Conservation (phyloP, 116 monocot genomes). For the Thalassia testudinum region DNA sequence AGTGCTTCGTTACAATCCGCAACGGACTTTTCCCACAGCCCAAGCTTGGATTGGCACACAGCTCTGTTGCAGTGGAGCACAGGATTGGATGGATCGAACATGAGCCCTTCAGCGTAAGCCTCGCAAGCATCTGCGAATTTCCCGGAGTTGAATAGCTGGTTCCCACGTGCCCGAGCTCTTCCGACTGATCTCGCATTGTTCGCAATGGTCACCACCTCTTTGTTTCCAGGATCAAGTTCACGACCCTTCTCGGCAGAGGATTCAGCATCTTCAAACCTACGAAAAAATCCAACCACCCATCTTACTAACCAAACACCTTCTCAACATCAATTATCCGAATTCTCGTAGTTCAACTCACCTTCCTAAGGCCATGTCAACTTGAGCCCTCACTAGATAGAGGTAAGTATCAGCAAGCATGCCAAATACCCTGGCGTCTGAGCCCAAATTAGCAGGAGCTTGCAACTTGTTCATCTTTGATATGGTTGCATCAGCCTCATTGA, state of each 20-base stretch:
- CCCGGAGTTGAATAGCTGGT: constrained; percentile 40
- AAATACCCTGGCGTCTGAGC: constrained; percentile 9
- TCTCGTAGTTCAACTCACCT: constrained; percentile 19
- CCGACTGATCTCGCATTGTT: constrained; percentile 20
- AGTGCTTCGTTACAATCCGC: constrained; percentile 43
- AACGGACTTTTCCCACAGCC: constrained; percentile 29
- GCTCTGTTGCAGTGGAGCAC: constrained; percentile 46
- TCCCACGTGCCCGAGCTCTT: constrained; percentile 25
- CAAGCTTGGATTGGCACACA: constrained; percentile 41
- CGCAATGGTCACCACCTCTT: constrained; percentile 10
- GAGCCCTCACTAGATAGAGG: constrained; percentile 30
- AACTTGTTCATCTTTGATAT: constrained; percentile 13
- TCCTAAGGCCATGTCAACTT: constrained; percentile 54
- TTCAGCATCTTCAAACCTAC: constrained; percentile 41
- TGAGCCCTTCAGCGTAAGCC: constrained; percentile 45
- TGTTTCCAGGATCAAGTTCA: constrained; percentile 22
- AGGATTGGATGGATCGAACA: constrained; percentile 33
- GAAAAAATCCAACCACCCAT: neutral
- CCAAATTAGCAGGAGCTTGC: constrained; percentile 5
- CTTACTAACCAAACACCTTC: neutral
- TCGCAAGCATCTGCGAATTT: constrained; percentile 37
- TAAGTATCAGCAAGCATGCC: constrained; percentile 34
- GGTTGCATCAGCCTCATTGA: constrained; percentile 26
- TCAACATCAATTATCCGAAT: neutral
- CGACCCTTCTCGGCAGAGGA: constrained; percentile 21